Evolutionary conservation across 768 basidiomycete species (phyloP), one percentile per base, ranked within the genome.

Genomic region (Boletus reticulatus): DNA sequence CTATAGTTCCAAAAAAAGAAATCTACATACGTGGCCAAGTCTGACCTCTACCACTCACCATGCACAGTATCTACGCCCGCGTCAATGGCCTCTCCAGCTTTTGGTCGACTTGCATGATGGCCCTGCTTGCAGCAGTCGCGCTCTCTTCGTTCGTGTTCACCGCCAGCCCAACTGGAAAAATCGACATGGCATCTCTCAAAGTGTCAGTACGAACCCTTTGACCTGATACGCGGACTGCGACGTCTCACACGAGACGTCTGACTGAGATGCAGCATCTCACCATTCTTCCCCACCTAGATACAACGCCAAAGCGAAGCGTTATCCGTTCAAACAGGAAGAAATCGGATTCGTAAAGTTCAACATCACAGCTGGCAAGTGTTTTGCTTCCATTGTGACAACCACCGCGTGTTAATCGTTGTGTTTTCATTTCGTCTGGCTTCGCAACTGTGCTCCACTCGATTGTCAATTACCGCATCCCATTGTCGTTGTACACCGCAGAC

Each of bases 281-380:
- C 36, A 34, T 36, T 37, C 11, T 52, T 16, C 37, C 36, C 57
- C 47, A 7, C 49, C 0, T 49, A 84, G 84, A 45, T 81, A 69
- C 62, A 79, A 70, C 58, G 75, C 73, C 53, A 81, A 75, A 59
- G 74, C 78, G 39, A 76, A 82, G 55, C 78, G 83, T 45, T 84
- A 84, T 69, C 74, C 79, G 6, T 80, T 73, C 61, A 79, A 77
- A 58, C 80, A 86, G 62, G 85, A 89, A 64, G 92, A 95, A 61
- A 78, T 87, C 53, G 87, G 88, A 1, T 88, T 90, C 67, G 80
- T 92, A 37, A 82, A 87, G 66, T 94, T 94, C 75, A 87, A 93
- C 69, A 74, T 92, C 48, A 82, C 81, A 43, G 88, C 91, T 43
- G 93, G 93, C 89, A 63, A 61, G 82, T 65, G 47, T 45, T 34